Percentiles rank a stretch among this genome's conserved stretches.
phyloP scores from a whole-genome alignment of 176 grass and related monocot species.

The Oryza brachyantha region DNA sequence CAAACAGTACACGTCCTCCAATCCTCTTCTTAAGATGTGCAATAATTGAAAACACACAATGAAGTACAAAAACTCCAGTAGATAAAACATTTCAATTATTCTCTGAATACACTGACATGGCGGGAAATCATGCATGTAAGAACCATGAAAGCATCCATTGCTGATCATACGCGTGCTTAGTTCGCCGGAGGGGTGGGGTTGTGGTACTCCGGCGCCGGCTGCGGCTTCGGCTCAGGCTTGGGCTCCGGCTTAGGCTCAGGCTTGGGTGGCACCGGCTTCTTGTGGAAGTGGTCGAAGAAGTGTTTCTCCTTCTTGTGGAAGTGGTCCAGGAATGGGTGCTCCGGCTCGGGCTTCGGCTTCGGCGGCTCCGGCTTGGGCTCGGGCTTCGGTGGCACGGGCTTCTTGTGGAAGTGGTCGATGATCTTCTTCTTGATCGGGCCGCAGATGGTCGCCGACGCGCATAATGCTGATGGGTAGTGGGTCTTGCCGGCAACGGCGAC shows the following conservation, averaged over 20 bases:
- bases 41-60: no score
- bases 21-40: no score
- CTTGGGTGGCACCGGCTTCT: not conserved
- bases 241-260: not conserved
- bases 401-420: conserved; percentile 22
- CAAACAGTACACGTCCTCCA: no score
- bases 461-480: not conserved
- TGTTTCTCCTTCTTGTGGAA: not conserved
- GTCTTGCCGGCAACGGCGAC: not conserved
- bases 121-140: no score
- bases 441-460: not conserved
- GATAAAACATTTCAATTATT: no score
- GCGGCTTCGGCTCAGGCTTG: not conserved
- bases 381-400: not conserved
- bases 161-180: not conserved
- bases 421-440: not conserved
- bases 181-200: not conserved
- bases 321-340: not conserved
- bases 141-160: no score
- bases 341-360: rapidly evolving
- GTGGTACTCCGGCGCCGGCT: not conserved
- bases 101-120: no score
- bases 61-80: no score
- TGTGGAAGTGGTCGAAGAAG: not conserved
- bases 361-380: not conserved